These are phyloP conservation scores for Penicillium sp. DNA, from an alignment of 2,329 filamentous ascomycete species.

Conservation along the genomic window DNA sequence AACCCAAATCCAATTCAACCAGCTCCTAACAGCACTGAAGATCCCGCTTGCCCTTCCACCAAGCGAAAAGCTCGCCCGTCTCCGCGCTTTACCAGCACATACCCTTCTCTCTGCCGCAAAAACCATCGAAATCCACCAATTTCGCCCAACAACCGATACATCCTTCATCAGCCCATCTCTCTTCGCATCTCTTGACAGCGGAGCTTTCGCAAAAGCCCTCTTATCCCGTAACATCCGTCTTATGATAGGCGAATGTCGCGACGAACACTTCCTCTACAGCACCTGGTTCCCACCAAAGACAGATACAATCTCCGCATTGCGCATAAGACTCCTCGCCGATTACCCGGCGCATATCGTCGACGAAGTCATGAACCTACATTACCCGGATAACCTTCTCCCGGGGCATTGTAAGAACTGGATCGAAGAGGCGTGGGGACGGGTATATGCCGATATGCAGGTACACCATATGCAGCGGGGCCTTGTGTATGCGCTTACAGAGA, in stretches of 20 bases:
- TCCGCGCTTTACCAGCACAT: conserved; percentile 43
- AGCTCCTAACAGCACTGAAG: conserved; percentile 46
- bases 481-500: conserved; percentile 43
- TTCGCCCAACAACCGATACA: conserved; percentile 53
- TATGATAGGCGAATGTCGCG: conserved; percentile 55
- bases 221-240: conserved; percentile 48
- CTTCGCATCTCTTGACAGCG: conserved; percentile 49
- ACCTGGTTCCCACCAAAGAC: conserved; percentile 49
- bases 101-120: conserved; percentile 46
- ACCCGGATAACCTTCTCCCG: conserved; percentile 43
- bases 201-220: conserved; percentile 49
- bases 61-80: conserved; percentile 47
- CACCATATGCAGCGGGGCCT: conserved; percentile 55
- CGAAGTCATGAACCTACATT: conserved; percentile 48
- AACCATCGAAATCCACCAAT: conserved; percentile 52
- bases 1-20: conserved; percentile 53
- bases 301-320: conserved; percentile 44
- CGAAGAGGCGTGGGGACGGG: conserved; percentile 51
- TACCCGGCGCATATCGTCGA: conserved; percentile 50
- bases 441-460: conserved; percentile 59
- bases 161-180: conserved; percentile 48
- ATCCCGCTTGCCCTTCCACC: conserved; percentile 44
- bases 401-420: conserved; percentile 45
- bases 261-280: conserved; percentile 55
- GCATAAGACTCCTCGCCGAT: conserved; percentile 51